Evolutionary conservation across 257 asterid genomes (phyloP), one percentile per base, ranked within the genome.

Genomic region (Nicotiana attenuata): DNA sequence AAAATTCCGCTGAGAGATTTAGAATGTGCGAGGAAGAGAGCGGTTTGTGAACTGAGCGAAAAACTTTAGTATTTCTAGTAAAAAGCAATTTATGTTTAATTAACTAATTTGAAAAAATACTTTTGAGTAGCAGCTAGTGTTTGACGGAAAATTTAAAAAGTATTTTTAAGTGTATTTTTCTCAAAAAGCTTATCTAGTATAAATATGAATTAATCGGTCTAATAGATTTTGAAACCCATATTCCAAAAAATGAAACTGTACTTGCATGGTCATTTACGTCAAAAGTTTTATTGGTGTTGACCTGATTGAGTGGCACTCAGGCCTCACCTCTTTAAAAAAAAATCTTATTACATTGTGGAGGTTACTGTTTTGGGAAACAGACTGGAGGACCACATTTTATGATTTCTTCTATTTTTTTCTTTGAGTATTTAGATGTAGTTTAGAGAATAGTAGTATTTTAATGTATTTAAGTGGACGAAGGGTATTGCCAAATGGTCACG

Each of bases 401-500:
- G 16, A 47, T 13, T 47, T 47, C 3, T 71, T 71, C n/a, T 71
- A 10, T 33, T n/a, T 73, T 15, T 47, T 73, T 2, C 10, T 31
- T 55, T 17, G 61, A 67, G 14, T 29, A n/a, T 28, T 10, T 28
- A 31, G 20, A 31, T 26, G 31, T n/a, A n/a, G 13, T 57, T 38
- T 38, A n/a, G 33, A 56, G 66, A 29, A 33, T 20, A 24, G 3
- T 20, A 24, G 3, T 10, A n/a, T 33, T 33, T 61, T 77, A 35
- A 4, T 24, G 45, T 33, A 0, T 22, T 52, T 7, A 7, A 31
- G 71, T 7, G 31, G 56, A 78, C 20, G 35, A 59, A 59, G 11
- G 71, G 16, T 35, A 33, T 20, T 20, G 81, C 59, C 82, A 24
- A 33, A 59, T 57, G 61, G 68, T 78, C 82, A 78, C 82, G 82